phyloP scores from a whole-genome alignment of 768 basidiomycete genomes.

The Mycena kentingensis region DNA sequence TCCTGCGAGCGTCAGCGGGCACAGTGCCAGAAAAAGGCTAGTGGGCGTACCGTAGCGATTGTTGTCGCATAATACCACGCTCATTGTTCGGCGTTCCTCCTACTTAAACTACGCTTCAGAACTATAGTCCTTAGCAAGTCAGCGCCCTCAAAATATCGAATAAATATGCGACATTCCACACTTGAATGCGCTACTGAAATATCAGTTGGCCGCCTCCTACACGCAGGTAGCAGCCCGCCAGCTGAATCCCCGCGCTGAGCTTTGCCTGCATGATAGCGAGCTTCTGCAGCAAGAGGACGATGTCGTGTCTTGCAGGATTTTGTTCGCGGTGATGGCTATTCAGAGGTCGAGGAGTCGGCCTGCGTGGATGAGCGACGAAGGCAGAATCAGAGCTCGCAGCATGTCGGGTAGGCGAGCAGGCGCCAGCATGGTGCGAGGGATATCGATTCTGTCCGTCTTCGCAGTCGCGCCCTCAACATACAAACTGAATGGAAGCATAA shows the following conservation, averaged over 20 bases:
- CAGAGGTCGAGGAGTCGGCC: slow-evolving; percentile 73
- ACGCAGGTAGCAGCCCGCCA: slow-evolving; percentile 65
- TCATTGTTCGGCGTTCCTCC: background rate
- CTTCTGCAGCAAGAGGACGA: slow-evolving; percentile 79
- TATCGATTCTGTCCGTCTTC: no score
- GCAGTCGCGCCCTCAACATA: no score
- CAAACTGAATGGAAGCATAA: no score
- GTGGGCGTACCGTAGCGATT: slow-evolving; percentile 62
- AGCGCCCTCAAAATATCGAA: slow-evolving; percentile 2
- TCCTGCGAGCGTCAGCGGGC: slow-evolving; percentile 42
- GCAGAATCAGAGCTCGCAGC: background rate
- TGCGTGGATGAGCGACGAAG: slow-evolving; percentile 13
- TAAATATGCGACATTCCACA: slow-evolving; percentile 46
- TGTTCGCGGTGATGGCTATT: slow-evolving; percentile 65
- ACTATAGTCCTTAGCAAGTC: slow-evolving; percentile 47
- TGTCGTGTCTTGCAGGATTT: slow-evolving; percentile 59
- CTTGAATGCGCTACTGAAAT: slow-evolving; percentile 56
- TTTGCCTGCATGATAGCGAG: slow-evolving; percentile 64
- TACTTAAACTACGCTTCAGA: slow-evolving; percentile 67
- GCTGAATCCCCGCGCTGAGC: slow-evolving; percentile 59
- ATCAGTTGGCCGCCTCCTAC: slow-evolving; percentile 66
- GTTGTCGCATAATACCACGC: slow-evolving; percentile 51
- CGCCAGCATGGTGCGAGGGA: no score
- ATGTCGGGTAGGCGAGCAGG: background rate
- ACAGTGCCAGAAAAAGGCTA: background rate